These are phyloP conservation scores for Pythium utonaiense DNA, from an alignment of 352 stramenopile genomes.

Conservation along the genomic window DNA sequence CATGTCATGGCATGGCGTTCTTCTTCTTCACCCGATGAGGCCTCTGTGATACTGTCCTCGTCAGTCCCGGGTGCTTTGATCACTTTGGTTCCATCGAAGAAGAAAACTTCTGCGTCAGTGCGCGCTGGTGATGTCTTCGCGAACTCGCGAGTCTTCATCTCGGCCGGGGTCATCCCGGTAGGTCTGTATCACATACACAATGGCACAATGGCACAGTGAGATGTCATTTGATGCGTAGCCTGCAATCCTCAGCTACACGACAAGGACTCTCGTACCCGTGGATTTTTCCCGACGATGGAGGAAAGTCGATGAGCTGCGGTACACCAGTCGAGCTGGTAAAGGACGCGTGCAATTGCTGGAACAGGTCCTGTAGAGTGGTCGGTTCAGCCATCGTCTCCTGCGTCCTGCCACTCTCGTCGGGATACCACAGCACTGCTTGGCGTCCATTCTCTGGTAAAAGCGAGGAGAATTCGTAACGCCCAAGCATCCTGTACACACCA, in stretches of 20 bases:
- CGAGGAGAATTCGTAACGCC: slow-evolving; percentile 10
- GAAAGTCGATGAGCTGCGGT: slow-evolving; percentile 13
- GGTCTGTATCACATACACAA: too few relatives aligned
- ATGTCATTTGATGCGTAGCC: too few relatives aligned
- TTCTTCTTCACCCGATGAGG: slow-evolving; percentile 16
- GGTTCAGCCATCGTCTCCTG: neutral
- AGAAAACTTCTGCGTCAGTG: slow-evolving; percentile 31
- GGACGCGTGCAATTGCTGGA: slow-evolving; percentile 1
- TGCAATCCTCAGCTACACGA: too few relatives aligned
- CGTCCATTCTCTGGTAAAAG: slow-evolving; percentile 5
- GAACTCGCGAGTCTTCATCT: too few relatives aligned
- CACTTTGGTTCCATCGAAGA: slow-evolving; percentile 36
- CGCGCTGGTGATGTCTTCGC: neutral
- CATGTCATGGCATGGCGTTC: slow-evolving; percentile 7
- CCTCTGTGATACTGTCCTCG: slow-evolving; percentile 14
- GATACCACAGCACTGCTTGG: slow-evolving; percentile 21
- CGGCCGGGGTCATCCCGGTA: too few relatives aligned
- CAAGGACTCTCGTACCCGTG: neutral
- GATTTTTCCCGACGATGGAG: neutral
- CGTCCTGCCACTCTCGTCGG: neutral
- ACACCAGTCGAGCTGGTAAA: neutral
- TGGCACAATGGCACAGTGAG: too few relatives aligned
- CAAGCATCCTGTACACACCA: slow-evolving; percentile 1
- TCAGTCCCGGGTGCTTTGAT: slow-evolving; percentile 12
- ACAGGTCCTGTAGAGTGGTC: neutral